A percentile compares a stretch with the other conserved stretches of the same genome.
phyloP scores from a whole-genome alignment of 2,329 filamentous ascomycete genomes.

The Plectosphaerella sp. region DNA sequence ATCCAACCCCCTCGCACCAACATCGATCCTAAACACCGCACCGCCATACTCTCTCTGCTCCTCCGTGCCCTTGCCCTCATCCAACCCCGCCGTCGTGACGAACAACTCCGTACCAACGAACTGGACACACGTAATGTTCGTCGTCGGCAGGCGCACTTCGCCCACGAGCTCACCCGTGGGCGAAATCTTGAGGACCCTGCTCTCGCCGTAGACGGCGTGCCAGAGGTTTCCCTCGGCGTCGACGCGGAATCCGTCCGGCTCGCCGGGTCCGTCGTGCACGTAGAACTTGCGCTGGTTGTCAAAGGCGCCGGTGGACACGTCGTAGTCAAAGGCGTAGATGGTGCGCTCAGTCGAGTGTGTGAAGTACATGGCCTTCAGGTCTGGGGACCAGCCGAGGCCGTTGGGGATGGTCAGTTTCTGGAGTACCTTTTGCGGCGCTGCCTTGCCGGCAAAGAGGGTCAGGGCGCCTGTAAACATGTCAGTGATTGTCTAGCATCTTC shows the following conservation, averaged over 20 bases:
- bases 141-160: constrained; percentile 71
- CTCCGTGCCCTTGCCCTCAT: constrained; percentile 57
- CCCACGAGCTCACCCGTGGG: constrained; percentile 67
- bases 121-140: constrained; percentile 74
- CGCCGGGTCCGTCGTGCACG: constrained; percentile 58
- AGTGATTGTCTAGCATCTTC: too few relatives aligned
- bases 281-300: constrained; percentile 71
- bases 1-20: constrained; percentile 63
- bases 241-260: constrained; percentile 80
- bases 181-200: constrained; percentile 69
- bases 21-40: constrained; percentile 70
- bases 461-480: constrained; percentile 54
- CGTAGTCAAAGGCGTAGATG: constrained; percentile 74
- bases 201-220: constrained; percentile 80
- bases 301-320: constrained; percentile 56
- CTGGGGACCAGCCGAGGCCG: constrained; percentile 74
- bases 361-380: constrained; percentile 73
- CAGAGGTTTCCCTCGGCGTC: constrained; percentile 84
- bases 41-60: constrained; percentile 60
- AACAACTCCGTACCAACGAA: constrained; percentile 73
- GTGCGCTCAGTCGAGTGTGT: constrained; percentile 70
- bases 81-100: constrained; percentile 71
- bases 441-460: constrained; percentile 64
- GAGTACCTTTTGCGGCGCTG: constrained; percentile 55
- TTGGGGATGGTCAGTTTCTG: constrained; percentile 74